These are phyloP conservation scores for Pseudohyphozyma bogoriensis DNA, from an alignment of 768 basidiomycete species.

Conservation along the genomic window DNA sequence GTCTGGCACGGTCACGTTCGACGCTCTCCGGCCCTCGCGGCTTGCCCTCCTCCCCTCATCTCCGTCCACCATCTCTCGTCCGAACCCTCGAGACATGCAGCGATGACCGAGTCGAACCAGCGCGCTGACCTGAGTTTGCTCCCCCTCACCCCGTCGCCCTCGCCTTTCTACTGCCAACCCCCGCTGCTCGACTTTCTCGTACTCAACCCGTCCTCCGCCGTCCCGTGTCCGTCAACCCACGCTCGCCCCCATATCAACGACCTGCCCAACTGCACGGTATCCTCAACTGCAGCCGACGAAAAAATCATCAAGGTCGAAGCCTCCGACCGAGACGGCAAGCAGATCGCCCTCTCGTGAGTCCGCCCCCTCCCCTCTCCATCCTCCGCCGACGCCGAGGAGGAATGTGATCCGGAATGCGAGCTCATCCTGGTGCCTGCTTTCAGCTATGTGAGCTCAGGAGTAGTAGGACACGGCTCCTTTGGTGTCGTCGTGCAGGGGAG, in stretches of 20 bases:
- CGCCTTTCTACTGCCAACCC: too few relatives aligned
- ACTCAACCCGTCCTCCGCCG: conserved; percentile 15
- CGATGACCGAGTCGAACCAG: too few relatives aligned
- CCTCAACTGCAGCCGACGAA: conserved; percentile 53
- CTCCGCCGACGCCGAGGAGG: not conserved
- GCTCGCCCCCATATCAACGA: not conserved
- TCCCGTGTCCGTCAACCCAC: not conserved
- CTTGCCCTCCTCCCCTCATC: too few relatives aligned
- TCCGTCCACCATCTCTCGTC: too few relatives aligned
- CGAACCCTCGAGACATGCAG: too few relatives aligned
- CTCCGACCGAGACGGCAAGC: conserved; percentile 85
- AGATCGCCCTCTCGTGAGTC: conserved; percentile 48
- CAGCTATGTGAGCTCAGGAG: conserved; percentile 87
- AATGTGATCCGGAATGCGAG: not conserved
- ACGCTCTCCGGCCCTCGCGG: too few relatives aligned
- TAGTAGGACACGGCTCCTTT: conserved; percentile 97
- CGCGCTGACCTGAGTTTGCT: too few relatives aligned
- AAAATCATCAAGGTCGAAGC: conserved; percentile 92
- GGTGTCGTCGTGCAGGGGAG: conserved; percentile 97
- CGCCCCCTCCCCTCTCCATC: not conserved
- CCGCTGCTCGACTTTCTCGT: conserved; percentile 19
- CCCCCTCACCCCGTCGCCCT: too few relatives aligned
- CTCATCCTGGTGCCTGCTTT: not conserved
- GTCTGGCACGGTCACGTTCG: too few relatives aligned
- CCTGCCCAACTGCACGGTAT: not conserved